Evolutionary conservation across 768 basidiomycete species (phyloP).

Genomic region (Kwoniella pini): DNA sequence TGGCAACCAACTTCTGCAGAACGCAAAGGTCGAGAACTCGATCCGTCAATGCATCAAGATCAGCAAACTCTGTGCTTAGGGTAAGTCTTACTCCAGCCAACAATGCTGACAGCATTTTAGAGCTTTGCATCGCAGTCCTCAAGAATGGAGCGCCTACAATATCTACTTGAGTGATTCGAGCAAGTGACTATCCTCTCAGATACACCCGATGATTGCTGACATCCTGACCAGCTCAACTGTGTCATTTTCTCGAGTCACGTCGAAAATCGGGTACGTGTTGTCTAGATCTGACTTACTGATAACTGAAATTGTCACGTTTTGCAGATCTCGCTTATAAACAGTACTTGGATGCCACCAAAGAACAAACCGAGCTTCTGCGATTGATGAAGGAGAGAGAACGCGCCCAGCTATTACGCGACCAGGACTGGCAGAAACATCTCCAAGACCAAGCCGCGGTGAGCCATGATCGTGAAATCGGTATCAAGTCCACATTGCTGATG

Average conservation of each 20-base stretch:
- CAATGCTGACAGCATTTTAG: constrained; percentile 6
- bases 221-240: constrained; percentile 37
- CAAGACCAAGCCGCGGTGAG: too few species aligned
- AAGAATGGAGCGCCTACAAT: constrained; percentile 53
- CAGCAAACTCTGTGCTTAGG: constrained; percentile 21
- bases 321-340: constrained; percentile 36
- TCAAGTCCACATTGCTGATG: too few species aligned
- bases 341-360: constrained; percentile 39
- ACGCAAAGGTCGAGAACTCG: too few species aligned
- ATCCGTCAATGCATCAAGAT: not conserved
- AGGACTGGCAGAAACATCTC: not conserved
- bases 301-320: not conserved
- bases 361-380: constrained; percentile 36
- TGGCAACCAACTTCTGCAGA: constrained; percentile 27
- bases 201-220: not conserved
- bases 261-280: constrained; percentile 31
- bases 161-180: constrained; percentile 47
- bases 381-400: constrained; percentile 30
- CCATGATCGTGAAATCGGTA: too few species aligned
- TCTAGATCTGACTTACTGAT: not conserved
- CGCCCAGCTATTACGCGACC: not conserved
- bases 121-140: constrained; percentile 49
- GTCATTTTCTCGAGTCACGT: constrained; percentile 38
- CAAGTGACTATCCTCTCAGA: constrained; percentile 12
- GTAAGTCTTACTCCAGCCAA: constrained; percentile 15